A percentile compares a stretch with the other conserved stretches of the same genome.
Conservation (phyloP, 2,329 filamentous ascomycete species). For the Pezicula rhizophila region DNA sequence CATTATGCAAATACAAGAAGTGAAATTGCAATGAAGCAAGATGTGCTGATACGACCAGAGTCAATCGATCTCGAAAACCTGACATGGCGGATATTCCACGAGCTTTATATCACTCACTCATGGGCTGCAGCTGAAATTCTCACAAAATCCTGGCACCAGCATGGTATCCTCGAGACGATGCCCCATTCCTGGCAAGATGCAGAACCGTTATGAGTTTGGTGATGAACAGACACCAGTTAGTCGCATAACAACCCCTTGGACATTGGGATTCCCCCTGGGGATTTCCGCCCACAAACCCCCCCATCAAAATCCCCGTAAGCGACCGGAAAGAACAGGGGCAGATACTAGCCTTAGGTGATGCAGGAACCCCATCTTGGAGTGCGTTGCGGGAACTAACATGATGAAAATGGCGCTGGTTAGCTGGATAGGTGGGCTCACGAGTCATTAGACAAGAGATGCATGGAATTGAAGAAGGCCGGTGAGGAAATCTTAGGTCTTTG, state of each 20-base stretch:
- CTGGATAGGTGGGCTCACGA: too few species aligned
- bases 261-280: not conserved
- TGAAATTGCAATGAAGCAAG: not conserved
- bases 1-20: constrained; percentile 6
- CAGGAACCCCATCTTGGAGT: too few species aligned
- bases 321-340: not conserved
- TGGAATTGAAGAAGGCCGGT: too few species aligned
- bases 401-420: too few species aligned
- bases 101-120: not conserved
- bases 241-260: not conserved
- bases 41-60: not conserved
- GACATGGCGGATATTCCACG: not conserved
- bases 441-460: too few species aligned
- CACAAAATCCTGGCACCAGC: not conserved
- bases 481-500: too few species aligned
- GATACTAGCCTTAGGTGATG: not conserved
- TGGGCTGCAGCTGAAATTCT: not conserved
- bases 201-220: not conserved
- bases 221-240: not conserved
- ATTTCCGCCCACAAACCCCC: not conserved
- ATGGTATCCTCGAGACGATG: not conserved
- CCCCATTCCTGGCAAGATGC: not conserved
- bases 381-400: too few species aligned
- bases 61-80: not conserved
- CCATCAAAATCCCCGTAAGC: not conserved